These are phyloP conservation scores for Petunia axillaris DNA, from an alignment of 257 asterid genomes.

Conservation along the genomic window DNA sequence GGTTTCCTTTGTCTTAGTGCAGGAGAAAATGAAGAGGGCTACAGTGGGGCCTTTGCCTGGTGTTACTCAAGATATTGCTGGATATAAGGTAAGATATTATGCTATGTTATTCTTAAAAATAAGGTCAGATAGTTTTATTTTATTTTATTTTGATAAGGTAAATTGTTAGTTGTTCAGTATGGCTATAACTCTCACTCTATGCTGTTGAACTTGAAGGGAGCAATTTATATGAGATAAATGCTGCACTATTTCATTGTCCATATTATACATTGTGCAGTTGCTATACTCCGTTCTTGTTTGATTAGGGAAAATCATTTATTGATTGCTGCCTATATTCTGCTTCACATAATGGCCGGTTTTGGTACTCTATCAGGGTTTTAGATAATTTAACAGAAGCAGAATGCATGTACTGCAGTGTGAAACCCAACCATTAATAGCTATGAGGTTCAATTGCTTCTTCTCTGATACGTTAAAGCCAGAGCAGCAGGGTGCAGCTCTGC, in stretches of 20 bases:
- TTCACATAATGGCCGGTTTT: too few species aligned
- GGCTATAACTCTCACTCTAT: neutral
- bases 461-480: too few species aligned
- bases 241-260: neutral
- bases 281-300: neutral
- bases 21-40: slow-evolving; percentile 83
- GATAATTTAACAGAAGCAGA: too few species aligned
- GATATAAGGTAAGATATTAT: slow-evolving; percentile 63
- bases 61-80: slow-evolving; percentile 98
- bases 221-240: neutral
- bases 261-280: neutral
- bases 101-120: too few species aligned
- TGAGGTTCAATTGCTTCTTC: too few species aligned
- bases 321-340: too few species aligned
- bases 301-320: too few species aligned
- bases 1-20: slow-evolving; percentile 65
- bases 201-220: neutral
- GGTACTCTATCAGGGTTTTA: too few species aligned
- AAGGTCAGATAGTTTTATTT: too few species aligned
- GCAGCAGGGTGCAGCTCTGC: too few species aligned
- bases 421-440: neutral
- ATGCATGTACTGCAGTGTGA: too few species aligned
- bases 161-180: slow-evolving; percentile 14
- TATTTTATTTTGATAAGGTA: slow-evolving; percentile 50
- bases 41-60: slow-evolving; percentile 97